phyloP scores from a whole-genome alignment of 345 rosid species.

The Salix viminalis region DNA sequence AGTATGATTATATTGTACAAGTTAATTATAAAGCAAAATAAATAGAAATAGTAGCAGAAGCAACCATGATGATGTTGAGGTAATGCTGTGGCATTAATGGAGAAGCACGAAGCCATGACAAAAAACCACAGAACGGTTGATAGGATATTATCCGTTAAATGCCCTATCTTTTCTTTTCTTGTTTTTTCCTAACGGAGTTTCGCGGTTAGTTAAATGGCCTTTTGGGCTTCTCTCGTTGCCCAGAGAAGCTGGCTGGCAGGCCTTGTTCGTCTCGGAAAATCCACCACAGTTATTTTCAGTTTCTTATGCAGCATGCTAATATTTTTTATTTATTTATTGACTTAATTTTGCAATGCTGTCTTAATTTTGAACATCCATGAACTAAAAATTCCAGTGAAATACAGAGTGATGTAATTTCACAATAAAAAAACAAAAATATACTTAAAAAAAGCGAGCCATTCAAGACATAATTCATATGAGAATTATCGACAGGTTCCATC shows the following conservation, averaged over 20 bases:
- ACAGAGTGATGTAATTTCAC: too few relatives aligned
- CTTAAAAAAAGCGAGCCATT: too few relatives aligned
- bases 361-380: too few relatives aligned
- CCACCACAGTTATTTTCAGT: not conserved
- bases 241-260: not conserved
- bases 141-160: not conserved
- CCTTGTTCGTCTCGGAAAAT: not conserved
- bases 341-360: too few relatives aligned
- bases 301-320: not conserved
- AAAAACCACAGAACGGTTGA: not conserved
- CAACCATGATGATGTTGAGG: constrained; percentile 28
- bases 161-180: not conserved
- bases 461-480: too few relatives aligned
- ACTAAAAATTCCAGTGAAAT: too few relatives aligned
- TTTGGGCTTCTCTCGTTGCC: not conserved
- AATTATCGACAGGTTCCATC: too few relatives aligned
- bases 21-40: not conserved
- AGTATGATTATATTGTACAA: not conserved
- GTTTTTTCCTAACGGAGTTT: not conserved
- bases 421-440: too few relatives aligned
- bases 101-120: constrained; percentile 37
- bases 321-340: too few relatives aligned
- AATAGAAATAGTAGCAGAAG: not conserved
- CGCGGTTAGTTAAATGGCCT: not conserved
- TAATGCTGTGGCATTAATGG: constrained; percentile 26